phyloP scores from a whole-genome alignment of 345 rosid genomes.

The Corymbia maculata region DNA sequence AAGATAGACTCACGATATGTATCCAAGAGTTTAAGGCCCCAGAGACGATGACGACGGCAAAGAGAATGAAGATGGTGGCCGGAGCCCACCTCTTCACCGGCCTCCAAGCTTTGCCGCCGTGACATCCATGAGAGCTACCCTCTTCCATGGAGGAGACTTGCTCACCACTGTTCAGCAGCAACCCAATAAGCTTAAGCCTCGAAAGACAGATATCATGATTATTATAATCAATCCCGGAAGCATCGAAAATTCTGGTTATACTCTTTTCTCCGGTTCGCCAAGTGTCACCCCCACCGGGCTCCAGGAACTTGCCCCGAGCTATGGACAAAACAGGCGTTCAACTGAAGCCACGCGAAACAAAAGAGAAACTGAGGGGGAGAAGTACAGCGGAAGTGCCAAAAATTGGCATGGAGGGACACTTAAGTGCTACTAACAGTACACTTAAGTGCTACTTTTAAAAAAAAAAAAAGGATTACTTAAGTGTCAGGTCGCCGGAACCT shows the following conservation, averaged over 20 bases:
- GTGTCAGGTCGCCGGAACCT: no score
- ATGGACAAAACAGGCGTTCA: not conserved
- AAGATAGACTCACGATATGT: not conserved
- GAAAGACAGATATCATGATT: not conserved
- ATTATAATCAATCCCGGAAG: not conserved
- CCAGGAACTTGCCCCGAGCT: not conserved
- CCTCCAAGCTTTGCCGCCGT: not conserved
- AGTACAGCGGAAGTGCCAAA: no score
- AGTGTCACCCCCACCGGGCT: not conserved
- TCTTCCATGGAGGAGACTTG: not conserved
- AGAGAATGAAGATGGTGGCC: not conserved
- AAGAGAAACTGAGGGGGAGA: no score
- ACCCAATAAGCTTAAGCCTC: not conserved
- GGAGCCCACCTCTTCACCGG: not conserved
- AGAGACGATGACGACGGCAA: not conserved
- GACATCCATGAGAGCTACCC: not conserved
- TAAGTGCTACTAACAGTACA: no score
- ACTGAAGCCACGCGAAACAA: not conserved
- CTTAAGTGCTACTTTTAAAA: no score
- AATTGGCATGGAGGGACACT: no score
- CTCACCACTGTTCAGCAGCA: not conserved
- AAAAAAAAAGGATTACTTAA: no score
- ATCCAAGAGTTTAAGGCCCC: not conserved
- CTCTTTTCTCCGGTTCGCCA: not conserved
- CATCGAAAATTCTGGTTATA: not conserved